These are phyloP conservation scores for Hypomyces rosellus DNA, from an alignment of 2,329 filamentous ascomycete genomes.

Conservation along the genomic window DNA sequence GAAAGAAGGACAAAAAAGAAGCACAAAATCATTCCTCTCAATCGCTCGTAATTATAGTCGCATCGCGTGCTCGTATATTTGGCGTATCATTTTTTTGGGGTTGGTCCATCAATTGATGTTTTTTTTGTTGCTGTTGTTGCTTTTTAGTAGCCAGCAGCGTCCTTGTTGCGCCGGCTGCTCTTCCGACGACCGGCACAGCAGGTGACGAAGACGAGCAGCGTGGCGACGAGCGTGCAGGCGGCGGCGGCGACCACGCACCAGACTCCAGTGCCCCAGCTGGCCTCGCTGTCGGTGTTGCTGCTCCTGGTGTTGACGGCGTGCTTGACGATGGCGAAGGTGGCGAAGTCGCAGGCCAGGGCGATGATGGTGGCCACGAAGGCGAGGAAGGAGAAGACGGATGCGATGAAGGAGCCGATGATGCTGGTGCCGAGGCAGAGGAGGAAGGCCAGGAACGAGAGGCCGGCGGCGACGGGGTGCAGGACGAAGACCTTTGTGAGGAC, in stretches of 20 bases:
- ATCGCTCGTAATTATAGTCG: too few species aligned
- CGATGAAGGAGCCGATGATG: conserved; percentile 46
- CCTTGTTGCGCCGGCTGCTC: conserved; percentile 22
- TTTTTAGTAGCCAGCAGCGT: conserved; percentile 1
- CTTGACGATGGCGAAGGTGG: conserved; percentile 47
- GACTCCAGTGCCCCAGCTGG: conserved; percentile 47
- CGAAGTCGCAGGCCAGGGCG: conserved; percentile 50
- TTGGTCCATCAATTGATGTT: too few species aligned
- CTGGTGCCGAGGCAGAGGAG: conserved; percentile 47
- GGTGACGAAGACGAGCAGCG: conserved; percentile 53
- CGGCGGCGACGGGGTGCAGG: conserved; percentile 55
- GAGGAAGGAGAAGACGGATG: conserved; percentile 43
- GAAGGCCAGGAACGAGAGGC: conserved; percentile 53
- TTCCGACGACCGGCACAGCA: conserved; percentile 50
- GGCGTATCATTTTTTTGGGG: conserved; percentile 18
- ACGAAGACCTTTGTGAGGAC: conserved; percentile 53
- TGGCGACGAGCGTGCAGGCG: conserved; percentile 48
- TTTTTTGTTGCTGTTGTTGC: neutral
- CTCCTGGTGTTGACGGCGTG: conserved; percentile 47
- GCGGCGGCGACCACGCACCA: conserved; percentile 55
- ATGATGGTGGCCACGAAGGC: conserved; percentile 46
- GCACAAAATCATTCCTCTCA: too few species aligned
- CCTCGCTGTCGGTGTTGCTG: conserved; percentile 30
- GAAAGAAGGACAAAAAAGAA: too few species aligned
- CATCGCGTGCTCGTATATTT: too few species aligned